Base-by-base conservation (phyloP, 2,329 filamentous ascomycete genomes). In the Aspergillus spinulosporus region DNA sequence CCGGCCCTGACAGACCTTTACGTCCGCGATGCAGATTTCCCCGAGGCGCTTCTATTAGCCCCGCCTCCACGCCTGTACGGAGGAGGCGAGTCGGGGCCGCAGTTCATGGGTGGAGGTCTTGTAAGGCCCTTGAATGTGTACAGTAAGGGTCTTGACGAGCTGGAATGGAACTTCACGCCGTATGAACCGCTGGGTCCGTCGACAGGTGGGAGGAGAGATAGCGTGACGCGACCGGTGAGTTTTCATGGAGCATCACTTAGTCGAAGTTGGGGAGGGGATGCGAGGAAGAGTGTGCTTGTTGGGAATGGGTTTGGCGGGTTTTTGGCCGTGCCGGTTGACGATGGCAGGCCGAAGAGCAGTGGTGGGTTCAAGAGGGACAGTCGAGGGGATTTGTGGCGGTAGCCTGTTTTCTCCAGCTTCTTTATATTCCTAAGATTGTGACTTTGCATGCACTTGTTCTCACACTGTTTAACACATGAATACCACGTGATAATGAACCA, bases 21-120 rank as follows among this genome's bases (percentile, higher is more conserved):
- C 70, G 93, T 97, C 14, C 88, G 90, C 50, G 92, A 97, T 66
- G 84, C 88, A 28, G 81, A 84, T 49, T 96, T 97, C 69, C 87
- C 92, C 1, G 90, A 96, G 63, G 82, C 87, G 8, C 83, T 97
- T 4, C 81, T 92, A 11, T 80, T 93, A 5, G 83, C 86, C 1
- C 88, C 88, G 1, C 88, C 89, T 2, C 78, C 78, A 1, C 77
- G 80, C 5, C 73, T 80, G 1, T 84, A 83, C 59, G 79, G 78
- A 0, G 69, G 68, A 8, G 68, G 66, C n/a, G 68, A 68, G 12
- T 58, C 51, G 5, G 66, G 66, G 0, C 64, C 69, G 1, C 68
- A 66, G 36, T 57, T 62, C 14, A 57, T 60, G 4, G 58, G 59
- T 5, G 62, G 64, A 42, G 70, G 71, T 7, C 77, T 88, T 60